A percentile compares a stretch with the other conserved stretches of the same genome.
phyloP scores from a whole-genome alignment of 2,329 filamentous ascomycete species.

The Trichothecium sympodiale region DNA sequence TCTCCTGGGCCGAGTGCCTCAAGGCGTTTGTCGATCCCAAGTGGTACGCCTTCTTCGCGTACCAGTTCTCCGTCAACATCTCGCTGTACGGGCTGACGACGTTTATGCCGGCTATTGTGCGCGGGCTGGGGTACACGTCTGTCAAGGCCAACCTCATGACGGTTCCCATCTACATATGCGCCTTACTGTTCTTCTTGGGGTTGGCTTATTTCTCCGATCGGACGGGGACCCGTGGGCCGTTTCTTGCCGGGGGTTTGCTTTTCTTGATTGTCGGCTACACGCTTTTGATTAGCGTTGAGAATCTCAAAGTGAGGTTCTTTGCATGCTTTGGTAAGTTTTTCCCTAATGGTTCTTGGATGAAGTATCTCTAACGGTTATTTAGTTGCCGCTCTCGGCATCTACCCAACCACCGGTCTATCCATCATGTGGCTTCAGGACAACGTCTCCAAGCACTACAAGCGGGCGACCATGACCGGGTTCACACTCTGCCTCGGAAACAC shows the following conservation, averaged over 20 bases:
- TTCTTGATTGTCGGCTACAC: constrained; percentile 17
- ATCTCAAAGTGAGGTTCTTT: constrained; percentile 14
- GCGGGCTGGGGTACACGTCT: constrained; percentile 17
- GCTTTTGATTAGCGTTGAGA: constrained; percentile 15
- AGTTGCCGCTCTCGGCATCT: constrained; percentile 13
- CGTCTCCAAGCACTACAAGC: constrained; percentile 32
- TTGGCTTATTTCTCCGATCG: constrained; percentile 15
- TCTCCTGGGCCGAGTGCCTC: constrained; percentile 8
- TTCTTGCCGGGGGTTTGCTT: constrained; percentile 11
- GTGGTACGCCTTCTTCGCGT: constrained; percentile 18
- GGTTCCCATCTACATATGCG: constrained; percentile 16
- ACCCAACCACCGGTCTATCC: constrained; percentile 23
- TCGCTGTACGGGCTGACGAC: constrained; percentile 17
- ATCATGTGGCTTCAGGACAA: constrained; percentile 37
- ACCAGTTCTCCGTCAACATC: constrained; percentile 17
- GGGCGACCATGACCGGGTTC: constrained; percentile 32
- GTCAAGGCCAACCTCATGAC: constrained; percentile 20
- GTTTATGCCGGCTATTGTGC: constrained; percentile 19
- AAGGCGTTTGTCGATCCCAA: constrained; percentile 16
- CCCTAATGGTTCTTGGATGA: background rate
- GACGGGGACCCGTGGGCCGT: constrained; percentile 11
- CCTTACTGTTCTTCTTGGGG: constrained; percentile 12
- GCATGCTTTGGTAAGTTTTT: constrained; percentile 7
- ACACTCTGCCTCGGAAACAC: constrained; percentile 35
- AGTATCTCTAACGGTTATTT: background rate